phyloP scores from a whole-genome alignment of 441 rosid genomes.

The Aleurites moluccanus region DNA sequence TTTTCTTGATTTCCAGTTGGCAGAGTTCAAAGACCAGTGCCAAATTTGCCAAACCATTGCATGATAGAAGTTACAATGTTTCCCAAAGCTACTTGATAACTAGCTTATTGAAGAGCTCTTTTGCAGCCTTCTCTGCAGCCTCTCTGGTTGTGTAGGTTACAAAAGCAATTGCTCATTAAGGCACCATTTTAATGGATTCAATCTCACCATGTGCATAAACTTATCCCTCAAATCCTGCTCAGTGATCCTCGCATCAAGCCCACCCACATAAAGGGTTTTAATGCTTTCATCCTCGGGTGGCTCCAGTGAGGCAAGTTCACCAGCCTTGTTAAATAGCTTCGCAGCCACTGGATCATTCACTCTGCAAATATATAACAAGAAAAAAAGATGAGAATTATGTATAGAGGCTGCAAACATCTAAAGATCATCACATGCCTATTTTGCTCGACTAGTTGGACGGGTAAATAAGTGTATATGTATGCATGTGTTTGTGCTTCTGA shows the following conservation, averaged over 20 bases:
- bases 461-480: background rate
- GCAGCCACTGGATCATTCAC: conserved; percentile 92
- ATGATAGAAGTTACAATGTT: no score
- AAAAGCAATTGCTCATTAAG: conserved; percentile 88
- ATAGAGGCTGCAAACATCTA: background rate
- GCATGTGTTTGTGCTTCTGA: background rate
- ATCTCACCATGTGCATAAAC: conserved; percentile 90
- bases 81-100: no score
- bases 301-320: conserved; percentile 93
- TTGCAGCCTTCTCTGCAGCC: conserved; percentile 97
- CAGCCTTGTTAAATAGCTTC: conserved; percentile 89
- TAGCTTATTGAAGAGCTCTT: conserved; percentile 81
- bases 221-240: conserved; percentile 92
- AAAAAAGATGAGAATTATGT: background rate
- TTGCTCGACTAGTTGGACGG: background rate
- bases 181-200: conserved; percentile 80
- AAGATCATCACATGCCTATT: background rate
- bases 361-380: conserved; percentile 37
- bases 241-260: conserved; percentile 76
- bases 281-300: conserved; percentile 93
- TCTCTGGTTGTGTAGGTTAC: conserved; percentile 90
- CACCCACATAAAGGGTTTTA: conserved; percentile 86
- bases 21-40: conserved; percentile 19
- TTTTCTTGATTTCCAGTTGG: conserved; percentile 40
- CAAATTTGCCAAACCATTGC: no score